Evolutionary conservation across 1,284 basidiomycete species (phyloP).

Genomic region (Marasmius sp.): DNA sequence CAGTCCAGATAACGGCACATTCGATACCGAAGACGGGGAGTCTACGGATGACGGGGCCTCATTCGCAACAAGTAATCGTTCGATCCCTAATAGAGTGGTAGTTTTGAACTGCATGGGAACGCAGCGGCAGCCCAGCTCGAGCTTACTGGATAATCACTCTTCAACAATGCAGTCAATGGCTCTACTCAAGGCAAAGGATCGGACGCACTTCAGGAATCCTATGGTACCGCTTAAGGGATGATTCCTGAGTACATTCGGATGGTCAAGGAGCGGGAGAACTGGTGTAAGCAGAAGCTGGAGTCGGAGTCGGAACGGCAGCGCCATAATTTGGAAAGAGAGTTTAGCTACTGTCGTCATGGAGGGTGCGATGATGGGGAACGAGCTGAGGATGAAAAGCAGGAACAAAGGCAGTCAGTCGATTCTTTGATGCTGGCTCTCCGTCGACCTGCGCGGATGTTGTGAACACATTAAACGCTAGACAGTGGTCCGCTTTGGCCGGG

Average conservation of each 20-base stretch:
- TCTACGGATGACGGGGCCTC: slow-evolving; percentile 32
- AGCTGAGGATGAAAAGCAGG: slow-evolving; percentile 65
- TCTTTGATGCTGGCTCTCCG: slow-evolving; percentile 38
- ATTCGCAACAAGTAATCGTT: slow-evolving; percentile 30
- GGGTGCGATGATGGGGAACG: slow-evolving; percentile 82
- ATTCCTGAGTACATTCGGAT: slow-evolving; percentile 74
- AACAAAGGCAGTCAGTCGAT: slow-evolving; percentile 54
- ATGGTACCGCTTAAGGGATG: slow-evolving; percentile 58
- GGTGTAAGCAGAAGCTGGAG: slow-evolving; percentile 64
- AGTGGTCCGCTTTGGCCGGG: slow-evolving; percentile 19
- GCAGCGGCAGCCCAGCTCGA: slow-evolving; percentile 83
- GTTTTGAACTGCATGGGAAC: slow-evolving; percentile 77
- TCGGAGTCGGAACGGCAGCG: slow-evolving; percentile 76
- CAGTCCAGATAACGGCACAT: background rate
- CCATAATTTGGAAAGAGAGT: slow-evolving; percentile 92
- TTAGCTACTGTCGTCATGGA: slow-evolving; percentile 84
- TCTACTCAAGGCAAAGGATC: slow-evolving; percentile 42
- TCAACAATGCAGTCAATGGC: slow-evolving; percentile 44
- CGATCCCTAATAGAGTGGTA: slow-evolving; percentile 67
- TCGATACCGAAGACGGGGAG: slow-evolving; percentile 27
- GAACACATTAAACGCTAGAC: slow-evolving; percentile 24
- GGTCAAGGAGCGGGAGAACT: slow-evolving; percentile 80
- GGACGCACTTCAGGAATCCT: slow-evolving; percentile 63
- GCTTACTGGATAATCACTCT: slow-evolving; percentile 68
- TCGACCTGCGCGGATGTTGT: slow-evolving; percentile 6